A percentile compares a stretch with the other conserved stretches of the same genome.
phyloP scores from a whole-genome alignment of 441 rosid genomes.

The Dalechampia spathulata region DNA sequence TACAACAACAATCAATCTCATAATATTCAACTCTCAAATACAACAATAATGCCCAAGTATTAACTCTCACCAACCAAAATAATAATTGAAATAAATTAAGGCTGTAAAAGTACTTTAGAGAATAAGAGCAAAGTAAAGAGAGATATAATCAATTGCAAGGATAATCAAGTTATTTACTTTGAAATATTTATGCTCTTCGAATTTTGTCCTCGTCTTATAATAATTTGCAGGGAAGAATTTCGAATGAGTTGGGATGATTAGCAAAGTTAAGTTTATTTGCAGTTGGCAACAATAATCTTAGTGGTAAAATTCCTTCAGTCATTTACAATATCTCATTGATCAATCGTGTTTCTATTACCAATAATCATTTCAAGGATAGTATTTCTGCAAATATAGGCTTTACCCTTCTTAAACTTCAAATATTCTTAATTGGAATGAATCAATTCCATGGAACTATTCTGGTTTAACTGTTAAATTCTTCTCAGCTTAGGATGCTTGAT shows the following conservation, averaged over 20 bases:
- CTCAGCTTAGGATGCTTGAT: background rate
- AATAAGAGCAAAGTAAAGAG: no score
- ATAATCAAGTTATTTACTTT: no score
- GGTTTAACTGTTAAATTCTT: background rate
- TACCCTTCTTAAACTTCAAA: constrained; percentile 1
- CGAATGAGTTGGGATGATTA: background rate
- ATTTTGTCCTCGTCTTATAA: no score
- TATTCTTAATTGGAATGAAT: background rate
- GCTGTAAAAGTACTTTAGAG: no score
- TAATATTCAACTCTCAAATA: no score
- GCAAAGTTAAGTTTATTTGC: background rate
- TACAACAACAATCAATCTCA: no score
- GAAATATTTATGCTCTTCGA: no score
- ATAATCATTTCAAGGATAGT: background rate
- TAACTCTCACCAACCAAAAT: no score
- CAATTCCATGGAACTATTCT: background rate
- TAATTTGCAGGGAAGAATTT: constrained; percentile 8
- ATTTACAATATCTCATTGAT: constrained; percentile 7
- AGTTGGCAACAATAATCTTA: background rate
- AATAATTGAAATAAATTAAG: no score
- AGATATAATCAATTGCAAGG: no score
- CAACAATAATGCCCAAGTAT: no score
- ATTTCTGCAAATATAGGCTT: constrained; percentile 5
- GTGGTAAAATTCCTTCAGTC: constrained; percentile 5
- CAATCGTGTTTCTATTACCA: background rate